These are phyloP conservation scores for Grammothele lineata DNA, from an alignment of 768 basidiomycete species.

Conservation along the genomic window DNA sequence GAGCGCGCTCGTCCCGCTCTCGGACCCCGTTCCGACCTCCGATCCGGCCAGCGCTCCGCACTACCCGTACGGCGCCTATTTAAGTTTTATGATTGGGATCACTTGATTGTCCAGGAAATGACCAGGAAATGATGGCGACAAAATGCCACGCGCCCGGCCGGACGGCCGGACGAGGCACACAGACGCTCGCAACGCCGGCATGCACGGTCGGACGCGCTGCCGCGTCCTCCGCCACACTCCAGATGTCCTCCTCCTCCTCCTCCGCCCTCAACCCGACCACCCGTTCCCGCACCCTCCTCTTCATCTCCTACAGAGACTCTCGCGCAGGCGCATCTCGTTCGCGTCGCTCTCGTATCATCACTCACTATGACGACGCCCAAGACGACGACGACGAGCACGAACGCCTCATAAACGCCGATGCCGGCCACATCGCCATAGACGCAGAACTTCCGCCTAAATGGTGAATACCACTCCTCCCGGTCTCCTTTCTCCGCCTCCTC, in stretches of 20 bases:
- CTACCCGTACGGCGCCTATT: conserved; percentile 1
- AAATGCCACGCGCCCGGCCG: background rate
- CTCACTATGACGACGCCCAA: conserved; percentile 44
- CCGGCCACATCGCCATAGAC: conserved; percentile 51
- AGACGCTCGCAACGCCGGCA: conserved; percentile 21
- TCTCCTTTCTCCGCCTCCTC: conserved; percentile 13
- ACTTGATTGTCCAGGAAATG: too few species aligned
- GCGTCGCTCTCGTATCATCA: conserved; percentile 28
- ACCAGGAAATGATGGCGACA: too few species aligned
- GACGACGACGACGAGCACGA: conserved; percentile 58
- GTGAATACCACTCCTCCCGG: conserved; percentile 37
- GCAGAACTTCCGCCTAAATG: conserved; percentile 80
- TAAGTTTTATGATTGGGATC: too few species aligned
- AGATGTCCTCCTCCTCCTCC: conserved; percentile 32
- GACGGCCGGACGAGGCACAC: background rate
- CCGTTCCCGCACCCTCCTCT: conserved; percentile 86
- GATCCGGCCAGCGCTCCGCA: conserved; percentile 12
- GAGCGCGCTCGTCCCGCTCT: background rate
- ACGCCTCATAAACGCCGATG: conserved; percentile 51
- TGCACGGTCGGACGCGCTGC: conserved; percentile 17
- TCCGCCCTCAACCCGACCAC: conserved; percentile 47
- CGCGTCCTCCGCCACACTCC: conserved; percentile 13
- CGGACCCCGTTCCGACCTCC: background rate
- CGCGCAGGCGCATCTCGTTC: conserved; percentile 43
- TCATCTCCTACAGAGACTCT: conserved; percentile 90